Evolutionary conservation across 305 asterid species (phyloP).

Genomic region (Fraxinus angustifolia): DNA sequence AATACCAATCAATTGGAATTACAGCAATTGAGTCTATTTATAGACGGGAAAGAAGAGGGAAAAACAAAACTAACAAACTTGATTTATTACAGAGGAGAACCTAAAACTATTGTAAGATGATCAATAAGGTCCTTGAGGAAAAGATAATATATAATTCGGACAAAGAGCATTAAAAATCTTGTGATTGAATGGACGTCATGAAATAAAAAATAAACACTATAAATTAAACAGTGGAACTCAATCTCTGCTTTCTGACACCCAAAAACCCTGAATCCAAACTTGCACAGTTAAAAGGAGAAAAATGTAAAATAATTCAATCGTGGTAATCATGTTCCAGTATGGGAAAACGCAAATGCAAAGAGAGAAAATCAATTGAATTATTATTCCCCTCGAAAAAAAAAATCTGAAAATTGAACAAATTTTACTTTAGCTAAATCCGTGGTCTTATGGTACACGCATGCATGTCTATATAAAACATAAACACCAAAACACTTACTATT

Average conservation of each 20-base stretch:
- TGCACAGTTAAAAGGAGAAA: not conserved
- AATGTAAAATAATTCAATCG: conserved; percentile 2
- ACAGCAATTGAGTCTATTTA: no score
- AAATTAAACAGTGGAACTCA: not conserved
- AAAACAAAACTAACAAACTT: no score
- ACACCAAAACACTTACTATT: not conserved
- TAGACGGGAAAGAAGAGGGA: no score
- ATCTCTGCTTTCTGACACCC: not conserved
- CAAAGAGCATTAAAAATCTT: not conserved
- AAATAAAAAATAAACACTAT: not conserved
- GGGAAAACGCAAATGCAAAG: not conserved
- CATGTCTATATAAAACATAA: not conserved
- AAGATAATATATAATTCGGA: no score
- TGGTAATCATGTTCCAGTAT: not conserved
- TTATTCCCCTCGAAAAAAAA: not conserved
- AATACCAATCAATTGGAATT: no score
- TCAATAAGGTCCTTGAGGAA: no score
- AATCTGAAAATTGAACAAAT: not conserved
- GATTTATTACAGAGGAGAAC: no score
- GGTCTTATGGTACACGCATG: not conserved
- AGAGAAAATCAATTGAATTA: conserved; percentile 17
- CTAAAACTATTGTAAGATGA: no score
- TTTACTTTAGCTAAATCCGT: not conserved
- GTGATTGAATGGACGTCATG: not conserved
- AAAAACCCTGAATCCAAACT: conserved; percentile 30